Conservation (phyloP, 2,329 filamentous ascomycete species). For the Aspergillus aculeatus region DNA sequence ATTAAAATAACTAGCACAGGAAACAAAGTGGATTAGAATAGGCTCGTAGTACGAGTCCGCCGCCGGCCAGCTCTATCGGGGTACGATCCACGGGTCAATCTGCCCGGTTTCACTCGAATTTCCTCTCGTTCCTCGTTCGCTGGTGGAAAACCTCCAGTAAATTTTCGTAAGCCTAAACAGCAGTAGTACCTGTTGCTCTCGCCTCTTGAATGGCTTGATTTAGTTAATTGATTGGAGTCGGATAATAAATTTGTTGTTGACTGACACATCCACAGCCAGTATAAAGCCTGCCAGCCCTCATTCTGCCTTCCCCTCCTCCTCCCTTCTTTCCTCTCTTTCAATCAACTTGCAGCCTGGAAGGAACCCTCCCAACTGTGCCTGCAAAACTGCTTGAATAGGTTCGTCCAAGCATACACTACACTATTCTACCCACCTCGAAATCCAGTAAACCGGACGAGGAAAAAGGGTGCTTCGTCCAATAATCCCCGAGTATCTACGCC, state of each 20-base stretch:
- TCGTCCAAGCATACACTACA: background rate
- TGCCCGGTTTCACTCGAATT: constrained; percentile 6
- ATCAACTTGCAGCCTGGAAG: background rate
- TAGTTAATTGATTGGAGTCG: background rate
- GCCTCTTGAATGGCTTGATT: background rate
- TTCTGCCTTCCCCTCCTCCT: background rate
- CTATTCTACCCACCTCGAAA: background rate
- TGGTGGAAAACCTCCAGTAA: too few relatives aligned
- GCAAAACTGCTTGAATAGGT: background rate
- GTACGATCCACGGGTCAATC: constrained; percentile 5
- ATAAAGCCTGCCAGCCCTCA: background rate
- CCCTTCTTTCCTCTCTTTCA: background rate
- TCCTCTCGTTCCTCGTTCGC: background rate
- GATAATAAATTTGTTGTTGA: background rate
- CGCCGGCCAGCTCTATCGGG: background rate
- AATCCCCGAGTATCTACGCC: constrained; percentile 8
- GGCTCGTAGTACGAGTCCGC: background rate
- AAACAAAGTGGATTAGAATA: background rate
- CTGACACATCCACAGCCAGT: background rate
- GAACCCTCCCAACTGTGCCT: background rate
- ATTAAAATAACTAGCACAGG: background rate
- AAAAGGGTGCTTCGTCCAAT: background rate
- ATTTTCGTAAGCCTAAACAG: background rate
- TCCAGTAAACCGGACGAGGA: background rate
- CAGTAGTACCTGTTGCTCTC: background rate